phyloP scores from a whole-genome alignment of 352 stramenopile species.

The Nothophytophthora sp. region DNA sequence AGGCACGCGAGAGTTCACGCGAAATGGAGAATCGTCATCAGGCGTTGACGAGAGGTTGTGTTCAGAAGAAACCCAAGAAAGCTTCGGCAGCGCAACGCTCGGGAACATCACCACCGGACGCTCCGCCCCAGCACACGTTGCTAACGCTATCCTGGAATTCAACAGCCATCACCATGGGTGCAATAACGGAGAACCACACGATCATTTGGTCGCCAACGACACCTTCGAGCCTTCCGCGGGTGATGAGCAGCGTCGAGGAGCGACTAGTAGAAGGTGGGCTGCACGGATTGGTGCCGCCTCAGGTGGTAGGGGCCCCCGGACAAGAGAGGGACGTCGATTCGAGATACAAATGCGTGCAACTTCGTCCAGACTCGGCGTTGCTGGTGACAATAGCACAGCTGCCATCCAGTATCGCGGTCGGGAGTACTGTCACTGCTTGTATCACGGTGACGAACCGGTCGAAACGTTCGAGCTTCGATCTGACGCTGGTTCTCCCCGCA shows the following conservation, averaged over 20 bases:
- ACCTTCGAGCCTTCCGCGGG: neutral
- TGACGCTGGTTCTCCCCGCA: constrained; percentile 54
- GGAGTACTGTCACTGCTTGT: constrained; percentile 28
- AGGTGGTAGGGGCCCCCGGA: constrained; percentile 5
- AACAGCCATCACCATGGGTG: constrained; percentile 17
- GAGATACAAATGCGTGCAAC: constrained; percentile 29
- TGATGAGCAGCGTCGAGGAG: too few relatives aligned
- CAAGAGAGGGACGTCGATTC: constrained; percentile 10
- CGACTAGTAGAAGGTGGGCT: constrained; percentile 4
- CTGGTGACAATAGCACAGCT: constrained; percentile 42
- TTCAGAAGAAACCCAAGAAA: constrained; percentile 25
- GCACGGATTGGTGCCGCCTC: constrained; percentile 19
- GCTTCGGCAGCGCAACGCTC: neutral
- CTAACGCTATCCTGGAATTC: constrained; percentile 69
- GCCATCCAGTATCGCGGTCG: constrained; percentile 14
- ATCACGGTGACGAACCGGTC: constrained; percentile 62
- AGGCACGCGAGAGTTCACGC: constrained; percentile 1
- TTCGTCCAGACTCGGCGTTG: constrained; percentile 46
- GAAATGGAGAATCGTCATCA: neutral
- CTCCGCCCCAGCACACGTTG: constrained; percentile 44
- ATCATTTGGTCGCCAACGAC: constrained; percentile 62
- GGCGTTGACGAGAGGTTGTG: too few relatives aligned
- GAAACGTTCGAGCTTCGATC: constrained; percentile 48
- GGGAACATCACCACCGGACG: too few relatives aligned
- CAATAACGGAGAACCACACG: constrained; percentile 67